These are phyloP conservation scores for Solioccasus polychromus DNA, from an alignment of 768 basidiomycete species.

Conservation along the genomic window DNA sequence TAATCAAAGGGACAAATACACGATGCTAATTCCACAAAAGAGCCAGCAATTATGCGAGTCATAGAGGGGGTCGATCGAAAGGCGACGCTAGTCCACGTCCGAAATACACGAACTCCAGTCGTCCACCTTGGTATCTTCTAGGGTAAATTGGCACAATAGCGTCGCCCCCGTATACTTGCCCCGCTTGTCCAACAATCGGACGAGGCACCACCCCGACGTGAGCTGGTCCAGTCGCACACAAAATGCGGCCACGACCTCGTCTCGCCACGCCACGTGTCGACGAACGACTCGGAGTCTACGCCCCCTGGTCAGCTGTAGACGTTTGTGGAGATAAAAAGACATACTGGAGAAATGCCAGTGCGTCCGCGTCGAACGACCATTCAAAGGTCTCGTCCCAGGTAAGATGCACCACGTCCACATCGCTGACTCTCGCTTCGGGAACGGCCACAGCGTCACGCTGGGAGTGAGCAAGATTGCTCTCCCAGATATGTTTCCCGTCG, in stretches of 20 bases:
- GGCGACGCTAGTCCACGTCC: no score
- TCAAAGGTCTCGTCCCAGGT: constrained; percentile 43
- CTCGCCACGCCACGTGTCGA: constrained; percentile 40
- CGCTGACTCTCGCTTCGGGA: not conserved
- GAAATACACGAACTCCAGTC: no score
- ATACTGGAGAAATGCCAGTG: constrained; percentile 52
- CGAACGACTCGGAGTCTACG: constrained; percentile 13
- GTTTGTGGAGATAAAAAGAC: constrained; percentile 5
- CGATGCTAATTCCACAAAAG: no score
- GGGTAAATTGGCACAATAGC: constrained; percentile 28
- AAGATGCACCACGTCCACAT: constrained; percentile 30
- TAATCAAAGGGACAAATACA: no score
- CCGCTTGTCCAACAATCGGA: constrained; percentile 47
- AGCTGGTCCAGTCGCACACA: constrained; percentile 50
- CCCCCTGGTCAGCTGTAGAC: not conserved
- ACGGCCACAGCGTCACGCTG: constrained; percentile 28
- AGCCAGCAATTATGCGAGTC: no score
- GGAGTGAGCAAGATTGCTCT: constrained; percentile 36
- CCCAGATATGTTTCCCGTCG: constrained; percentile 40
- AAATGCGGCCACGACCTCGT: constrained; percentile 49
- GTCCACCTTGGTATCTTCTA: not conserved
- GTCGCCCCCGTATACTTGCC: constrained; percentile 40
- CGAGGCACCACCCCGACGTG: constrained; percentile 45
- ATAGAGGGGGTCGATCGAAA: no score
- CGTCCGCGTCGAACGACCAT: constrained; percentile 50